A percentile compares a stretch with the other conserved stretches of the same genome.
phyloP scores from a whole-genome alignment of 2,329 filamentous ascomycete genomes.

The Cytospora mali region DNA sequence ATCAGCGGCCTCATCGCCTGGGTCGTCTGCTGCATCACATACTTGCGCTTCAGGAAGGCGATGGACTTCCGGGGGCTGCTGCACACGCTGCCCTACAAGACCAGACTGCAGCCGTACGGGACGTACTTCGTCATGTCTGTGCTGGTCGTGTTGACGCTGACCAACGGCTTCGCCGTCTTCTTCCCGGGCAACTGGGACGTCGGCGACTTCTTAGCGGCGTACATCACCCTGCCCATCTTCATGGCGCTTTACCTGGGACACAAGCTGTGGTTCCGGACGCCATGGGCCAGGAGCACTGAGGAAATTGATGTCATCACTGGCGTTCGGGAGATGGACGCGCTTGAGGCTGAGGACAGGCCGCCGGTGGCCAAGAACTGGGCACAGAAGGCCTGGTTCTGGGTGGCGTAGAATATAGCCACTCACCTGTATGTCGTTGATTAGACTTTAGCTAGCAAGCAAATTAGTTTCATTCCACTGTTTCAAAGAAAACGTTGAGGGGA shows the following conservation, averaged over 20 bases:
- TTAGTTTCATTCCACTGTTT: neutral
- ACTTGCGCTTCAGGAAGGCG: slow-evolving; percentile 61
- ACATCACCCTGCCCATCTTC: slow-evolving; percentile 66
- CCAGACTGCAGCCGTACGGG: slow-evolving; percentile 62
- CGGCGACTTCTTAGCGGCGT: slow-evolving; percentile 65
- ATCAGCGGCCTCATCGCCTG: slow-evolving; percentile 63
- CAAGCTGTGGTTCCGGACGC: slow-evolving; percentile 54
- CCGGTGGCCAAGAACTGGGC: slow-evolving; percentile 54
- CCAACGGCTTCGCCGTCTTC: slow-evolving; percentile 78
- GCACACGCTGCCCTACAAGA: slow-evolving; percentile 54
- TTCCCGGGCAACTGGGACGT: slow-evolving; percentile 66
- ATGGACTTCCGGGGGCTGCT: slow-evolving; percentile 55
- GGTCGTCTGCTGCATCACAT: slow-evolving; percentile 61
- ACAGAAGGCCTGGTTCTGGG: slow-evolving; percentile 59
- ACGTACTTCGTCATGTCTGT: slow-evolving; percentile 62
- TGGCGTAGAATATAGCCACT: slow-evolving; percentile 43
- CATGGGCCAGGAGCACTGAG: slow-evolving; percentile 44
- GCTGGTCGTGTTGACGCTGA: slow-evolving; percentile 65
- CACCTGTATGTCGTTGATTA: too few species aligned
- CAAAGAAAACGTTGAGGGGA: neutral
- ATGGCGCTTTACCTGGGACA: slow-evolving; percentile 62
- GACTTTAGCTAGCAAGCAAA: neutral
- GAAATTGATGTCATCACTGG: slow-evolving; percentile 61
- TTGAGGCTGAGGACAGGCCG: slow-evolving; percentile 51
- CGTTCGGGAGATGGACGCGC: slow-evolving; percentile 64